A percentile compares a stretch with the other conserved stretches of the same genome.
phyloP scores from a whole-genome alignment of 2,329 filamentous ascomycete species.

The Pseudocercospora crystallina region DNA sequence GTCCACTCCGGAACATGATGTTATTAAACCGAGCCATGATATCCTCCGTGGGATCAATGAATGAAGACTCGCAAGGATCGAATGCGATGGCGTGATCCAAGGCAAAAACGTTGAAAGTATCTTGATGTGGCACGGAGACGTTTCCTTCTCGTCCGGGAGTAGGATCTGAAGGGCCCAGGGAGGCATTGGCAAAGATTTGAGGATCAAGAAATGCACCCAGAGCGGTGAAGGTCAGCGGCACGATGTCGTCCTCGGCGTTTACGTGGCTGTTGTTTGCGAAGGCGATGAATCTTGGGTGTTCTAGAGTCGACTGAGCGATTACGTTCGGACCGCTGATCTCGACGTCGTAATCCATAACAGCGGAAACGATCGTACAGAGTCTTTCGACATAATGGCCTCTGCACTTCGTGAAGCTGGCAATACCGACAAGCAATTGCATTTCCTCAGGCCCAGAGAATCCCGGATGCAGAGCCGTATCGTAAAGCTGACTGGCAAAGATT shows the following conservation, averaged over 20 bases:
- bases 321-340: conserved; percentile 6
- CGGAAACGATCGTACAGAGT: conserved; percentile 7
- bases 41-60: background rate
- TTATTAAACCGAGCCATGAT: conserved; percentile 1
- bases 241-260: background rate
- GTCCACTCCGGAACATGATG: background rate
- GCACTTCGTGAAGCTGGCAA: conserved; percentile 5
- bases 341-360: conserved; percentile 11
- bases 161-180: background rate
- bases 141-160: background rate
- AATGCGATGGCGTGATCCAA: background rate
- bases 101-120: background rate
- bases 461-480: background rate
- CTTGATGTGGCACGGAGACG: background rate
- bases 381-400: conserved; percentile 3
- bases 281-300: conserved; percentile 4
- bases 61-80: background rate
- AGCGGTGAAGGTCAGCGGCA: background rate
- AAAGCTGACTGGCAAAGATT: background rate
- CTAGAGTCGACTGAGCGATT: conserved; percentile 1
- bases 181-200: background rate
- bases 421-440: background rate
- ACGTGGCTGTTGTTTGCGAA: conserved; percentile 11
- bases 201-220: background rate
- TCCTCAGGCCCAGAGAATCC: conserved; percentile 1